Evolutionary conservation across 129 eudicot genomes (phyloP), one percentile per base, ranked within the genome.

Genomic region (Flaveria brownii): DNA sequence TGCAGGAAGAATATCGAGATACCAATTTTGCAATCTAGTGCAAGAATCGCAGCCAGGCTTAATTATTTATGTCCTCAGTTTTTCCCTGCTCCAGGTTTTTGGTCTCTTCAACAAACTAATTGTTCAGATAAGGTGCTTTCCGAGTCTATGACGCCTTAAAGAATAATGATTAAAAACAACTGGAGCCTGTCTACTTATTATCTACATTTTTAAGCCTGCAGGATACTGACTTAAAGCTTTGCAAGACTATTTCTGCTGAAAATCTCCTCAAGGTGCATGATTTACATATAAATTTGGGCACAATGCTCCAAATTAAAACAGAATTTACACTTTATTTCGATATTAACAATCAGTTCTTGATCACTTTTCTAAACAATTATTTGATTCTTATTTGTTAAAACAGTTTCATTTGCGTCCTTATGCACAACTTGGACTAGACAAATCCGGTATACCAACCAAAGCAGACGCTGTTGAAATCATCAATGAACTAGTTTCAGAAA

Each of bases 11-110:
- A 93, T 76, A 77, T 87, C 10, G 92, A 91, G 84, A 75, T 93
- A 60, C 97, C 98, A 15, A 80, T 93, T 80, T 56, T 93, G 70
- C 83, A 87, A 71, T 65, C 96, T 20, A 93, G 98, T 84, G 96
- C 98, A 9, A 85, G 90, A 83, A 73, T 88, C 64, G 86, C 96
- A 46, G 88, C 97, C 30, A 79, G 91, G 8, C 91, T 91, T 49
- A 93, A 93, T 78, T 91, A 91, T 82, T 33, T 90, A 63, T 90
- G 97, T 76, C 97, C 98, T 66, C 96, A 87, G 81, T 87, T 93
- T 81, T 93, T 93, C 69, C 98, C 98, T 1, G 91, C 97, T 79
- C 92, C 98, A 6, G 98, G 98, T 55, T 90, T 87, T 89, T 89
- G 97, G 98, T 80, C 97, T 74, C 81, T 85, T 55, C 70, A 78